These are phyloP conservation scores for Cystofilobasidium capitatum DNA, from an alignment of 768 basidiomycete species.

Conservation along the genomic window DNA sequence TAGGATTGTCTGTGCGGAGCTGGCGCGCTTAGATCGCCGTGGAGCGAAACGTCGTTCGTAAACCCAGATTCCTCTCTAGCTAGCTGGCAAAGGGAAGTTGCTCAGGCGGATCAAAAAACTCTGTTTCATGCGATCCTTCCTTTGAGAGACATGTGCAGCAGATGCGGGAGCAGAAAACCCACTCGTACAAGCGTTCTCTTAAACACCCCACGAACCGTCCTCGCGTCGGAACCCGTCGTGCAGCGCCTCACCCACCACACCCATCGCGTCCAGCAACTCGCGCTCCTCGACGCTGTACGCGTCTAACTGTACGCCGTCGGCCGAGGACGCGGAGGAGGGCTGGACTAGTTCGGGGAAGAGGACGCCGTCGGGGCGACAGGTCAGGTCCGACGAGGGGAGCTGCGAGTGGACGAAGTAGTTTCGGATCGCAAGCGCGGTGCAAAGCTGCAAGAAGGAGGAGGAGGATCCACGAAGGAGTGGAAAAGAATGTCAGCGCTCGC, in stretches of 20 bases:
- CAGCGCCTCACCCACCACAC: neutral
- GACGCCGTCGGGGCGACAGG: constrained; percentile 5
- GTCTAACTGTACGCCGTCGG: neutral
- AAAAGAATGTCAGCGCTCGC: neutral
- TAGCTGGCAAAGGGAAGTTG: no score
- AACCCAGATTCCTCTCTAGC: no score
- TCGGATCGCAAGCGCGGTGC: constrained; percentile 18
- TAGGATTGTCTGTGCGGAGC: no score
- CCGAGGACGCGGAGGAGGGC: neutral
- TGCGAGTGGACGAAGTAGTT: neutral
- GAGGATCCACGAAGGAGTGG: neutral
- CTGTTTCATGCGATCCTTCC: no score
- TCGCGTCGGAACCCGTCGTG: neutral
- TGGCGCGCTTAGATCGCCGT: no score
- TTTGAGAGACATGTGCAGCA: no score
- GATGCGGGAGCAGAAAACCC: no score
- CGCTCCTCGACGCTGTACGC: neutral
- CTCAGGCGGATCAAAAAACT: no score
- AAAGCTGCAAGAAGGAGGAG: constrained; percentile 2
- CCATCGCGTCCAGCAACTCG: neutral
- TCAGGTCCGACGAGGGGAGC: neutral
- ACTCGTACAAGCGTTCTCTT: no score
- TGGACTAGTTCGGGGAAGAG: constrained; percentile 18
- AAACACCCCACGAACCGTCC: neutral
- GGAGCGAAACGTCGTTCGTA: no score